Percentiles rank a stretch among this genome's conserved stretches.
phyloP scores from a whole-genome alignment of 768 basidiomycete species.

The Pleurotus cornucopiae region DNA sequence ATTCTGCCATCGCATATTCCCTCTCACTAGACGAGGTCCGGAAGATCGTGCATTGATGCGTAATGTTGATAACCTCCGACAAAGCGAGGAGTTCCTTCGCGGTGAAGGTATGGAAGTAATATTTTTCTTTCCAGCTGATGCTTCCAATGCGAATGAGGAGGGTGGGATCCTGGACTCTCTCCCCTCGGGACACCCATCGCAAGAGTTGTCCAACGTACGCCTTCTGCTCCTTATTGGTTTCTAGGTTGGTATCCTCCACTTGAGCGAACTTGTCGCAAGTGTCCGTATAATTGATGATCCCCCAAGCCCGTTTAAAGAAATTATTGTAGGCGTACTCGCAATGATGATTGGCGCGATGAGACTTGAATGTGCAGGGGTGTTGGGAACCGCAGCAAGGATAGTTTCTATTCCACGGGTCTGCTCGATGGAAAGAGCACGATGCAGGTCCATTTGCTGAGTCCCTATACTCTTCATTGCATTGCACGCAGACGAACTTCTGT shows the following conservation, averaged over 20 bases:
- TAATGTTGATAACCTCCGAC: conserved; percentile 26
- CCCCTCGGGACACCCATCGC: conserved; percentile 31
- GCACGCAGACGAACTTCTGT: conserved; percentile 33
- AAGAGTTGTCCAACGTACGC: conserved; percentile 26
- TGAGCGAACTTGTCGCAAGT: conserved; percentile 28
- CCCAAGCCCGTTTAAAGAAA: conserved; percentile 31
- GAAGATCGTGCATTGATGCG: conserved; percentile 30
- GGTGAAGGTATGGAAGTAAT: conserved; percentile 35
- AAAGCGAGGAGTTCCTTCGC: conserved; percentile 29
- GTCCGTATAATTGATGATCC: conserved; percentile 27
- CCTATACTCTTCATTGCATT: conserved; percentile 33
- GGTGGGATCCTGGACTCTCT: conserved; percentile 25
- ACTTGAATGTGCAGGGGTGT: conserved; percentile 30
- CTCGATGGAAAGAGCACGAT: conserved; percentile 34
- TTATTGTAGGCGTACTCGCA: conserved; percentile 36
- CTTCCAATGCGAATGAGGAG: conserved; percentile 33
- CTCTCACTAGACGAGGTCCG: conserved; percentile 26
- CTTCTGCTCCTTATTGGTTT: conserved; percentile 23
- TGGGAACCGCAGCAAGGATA: conserved; percentile 31
- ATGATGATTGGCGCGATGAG: conserved; percentile 33
- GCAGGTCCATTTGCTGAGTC: conserved; percentile 31
- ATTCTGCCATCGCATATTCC: conserved; percentile 36
- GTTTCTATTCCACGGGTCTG: conserved; percentile 27
- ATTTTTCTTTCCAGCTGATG: conserved; percentile 27
- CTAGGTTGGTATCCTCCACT: conserved; percentile 31